These are phyloP conservation scores for Oemleria cerasiformis DNA, from an alignment of 306 rosid species.

Conservation along the genomic window DNA sequence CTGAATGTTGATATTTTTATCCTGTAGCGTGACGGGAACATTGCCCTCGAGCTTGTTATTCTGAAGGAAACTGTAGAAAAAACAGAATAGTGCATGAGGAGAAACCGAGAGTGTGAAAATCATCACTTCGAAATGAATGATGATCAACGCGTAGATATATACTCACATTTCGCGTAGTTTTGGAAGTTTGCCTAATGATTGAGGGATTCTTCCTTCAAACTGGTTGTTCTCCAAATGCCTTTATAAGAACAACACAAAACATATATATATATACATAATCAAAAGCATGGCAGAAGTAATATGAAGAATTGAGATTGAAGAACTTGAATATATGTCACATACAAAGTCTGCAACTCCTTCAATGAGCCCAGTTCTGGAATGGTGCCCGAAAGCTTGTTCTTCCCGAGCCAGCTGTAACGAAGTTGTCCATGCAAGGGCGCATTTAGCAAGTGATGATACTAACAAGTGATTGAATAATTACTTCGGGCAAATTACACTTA, in stretches of 20 bases:
- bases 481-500: too few relatives aligned
- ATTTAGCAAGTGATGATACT: too few relatives aligned
- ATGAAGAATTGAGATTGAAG: background rate
- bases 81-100: background rate
- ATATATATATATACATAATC: too few relatives aligned
- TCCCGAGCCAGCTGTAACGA: conserved; percentile 64
- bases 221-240: conserved; percentile 87
- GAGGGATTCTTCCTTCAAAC: conserved; percentile 62
- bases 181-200: conserved; percentile 45
- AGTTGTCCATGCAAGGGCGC: too few relatives aligned
- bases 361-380: conserved; percentile 63
- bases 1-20: conserved; percentile 34
- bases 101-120: too few relatives aligned
- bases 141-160: background rate
- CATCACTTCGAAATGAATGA: background rate
- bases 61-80: conserved; percentile 41
- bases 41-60: conserved; percentile 31
- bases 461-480: too few relatives aligned
- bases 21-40: conserved; percentile 20
- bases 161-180: conserved; percentile 67
- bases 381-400: conserved; percentile 61
- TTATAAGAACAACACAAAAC: conserved; percentile 12
- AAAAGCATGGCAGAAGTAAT: conserved; percentile 9
- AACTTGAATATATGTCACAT: conserved; percentile 25
- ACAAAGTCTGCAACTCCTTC: conserved; percentile 62